phyloP scores from a whole-genome alignment of 2,329 filamentous ascomycete genomes.

The Fusarium tanahbumbuense region DNA sequence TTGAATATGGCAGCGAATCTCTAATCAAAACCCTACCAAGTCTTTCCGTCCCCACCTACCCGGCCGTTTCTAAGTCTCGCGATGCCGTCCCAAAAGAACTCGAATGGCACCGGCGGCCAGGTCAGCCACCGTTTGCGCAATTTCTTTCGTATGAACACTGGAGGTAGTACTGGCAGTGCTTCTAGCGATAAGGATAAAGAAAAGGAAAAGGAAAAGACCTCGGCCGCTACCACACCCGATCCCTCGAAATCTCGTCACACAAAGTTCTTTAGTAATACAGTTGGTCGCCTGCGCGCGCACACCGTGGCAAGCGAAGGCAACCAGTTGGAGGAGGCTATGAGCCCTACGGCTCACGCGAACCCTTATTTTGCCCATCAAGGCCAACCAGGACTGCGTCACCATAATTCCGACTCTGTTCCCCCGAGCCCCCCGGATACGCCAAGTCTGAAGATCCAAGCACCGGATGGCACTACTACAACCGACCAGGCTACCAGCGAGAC shows the following conservation, averaged over 20 bases:
- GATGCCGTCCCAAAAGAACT: conserved; percentile 67
- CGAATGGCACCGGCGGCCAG: conserved; percentile 64
- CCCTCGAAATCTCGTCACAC: conserved; percentile 78
- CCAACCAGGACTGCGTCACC: conserved; percentile 90
- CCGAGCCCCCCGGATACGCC: conserved; percentile 94
- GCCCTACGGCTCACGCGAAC: conserved; percentile 93
- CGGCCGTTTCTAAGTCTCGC: conserved; percentile 23
- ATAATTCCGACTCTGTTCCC: conserved; percentile 92
- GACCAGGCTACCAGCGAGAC: conserved; percentile 79
- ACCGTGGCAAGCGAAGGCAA: conserved; percentile 95
- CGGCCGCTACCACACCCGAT: conserved; percentile 33
- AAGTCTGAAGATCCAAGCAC: conserved; percentile 77
- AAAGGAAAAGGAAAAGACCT: conserved; percentile 47
- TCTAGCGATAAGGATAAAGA: conserved; percentile 55
- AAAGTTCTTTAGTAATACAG: conserved; percentile 86
- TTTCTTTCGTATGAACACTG: conserved; percentile 75
- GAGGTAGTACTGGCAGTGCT: conserved; percentile 54
- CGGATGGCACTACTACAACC: conserved; percentile 68
- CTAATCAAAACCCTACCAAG: conserved; percentile 46
- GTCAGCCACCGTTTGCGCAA: conserved; percentile 77
- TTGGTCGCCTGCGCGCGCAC: conserved; percentile 87
- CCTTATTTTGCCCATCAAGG: conserved; percentile 98
- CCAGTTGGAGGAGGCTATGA: conserved; percentile 86
- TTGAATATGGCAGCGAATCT: conserved; percentile 56
- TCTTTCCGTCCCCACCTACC: conserved; percentile 26